phyloP scores from a whole-genome alignment of 208 protist genomes.

The Acanthamoeba royreba region DNA sequence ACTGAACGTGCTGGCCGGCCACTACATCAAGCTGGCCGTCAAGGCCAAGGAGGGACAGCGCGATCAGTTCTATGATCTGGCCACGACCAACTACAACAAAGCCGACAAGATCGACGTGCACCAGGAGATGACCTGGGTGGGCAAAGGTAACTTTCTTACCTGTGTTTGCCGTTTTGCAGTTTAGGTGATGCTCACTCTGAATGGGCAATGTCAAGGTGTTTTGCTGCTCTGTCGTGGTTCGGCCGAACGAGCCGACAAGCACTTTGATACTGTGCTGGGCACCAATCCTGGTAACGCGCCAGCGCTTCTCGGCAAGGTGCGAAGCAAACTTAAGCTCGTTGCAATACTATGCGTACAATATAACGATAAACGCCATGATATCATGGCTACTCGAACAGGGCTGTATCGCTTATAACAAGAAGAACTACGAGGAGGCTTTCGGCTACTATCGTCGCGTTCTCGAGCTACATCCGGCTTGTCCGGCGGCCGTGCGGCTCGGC shows the following conservation, averaged over 20 bases:
- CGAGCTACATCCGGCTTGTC: conserved; percentile 41
- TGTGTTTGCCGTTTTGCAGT: background rate
- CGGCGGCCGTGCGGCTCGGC: conserved; percentile 46
- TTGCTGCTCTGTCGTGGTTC: conserved; percentile 44
- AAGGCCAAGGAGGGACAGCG: conserved; percentile 13
- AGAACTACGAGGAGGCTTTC: conserved; percentile 52
- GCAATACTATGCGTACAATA: background rate
- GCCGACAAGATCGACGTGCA: conserved; percentile 56
- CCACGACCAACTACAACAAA: conserved; percentile 50
- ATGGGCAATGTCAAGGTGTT: background rate
- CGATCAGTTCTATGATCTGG: conserved; percentile 36
- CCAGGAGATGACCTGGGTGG: conserved; percentile 48
- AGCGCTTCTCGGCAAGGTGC: conserved; percentile 21
- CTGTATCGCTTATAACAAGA: conserved; percentile 57
- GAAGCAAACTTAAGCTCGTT: background rate
- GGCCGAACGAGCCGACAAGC: conserved; percentile 28
- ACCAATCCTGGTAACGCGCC: background rate
- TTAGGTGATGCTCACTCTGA: background rate
- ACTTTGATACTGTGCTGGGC: conserved; percentile 44
- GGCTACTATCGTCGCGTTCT: conserved; percentile 51
- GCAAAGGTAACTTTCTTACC: background rate
- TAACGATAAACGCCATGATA: too few relatives aligned
- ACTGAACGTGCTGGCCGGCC: conserved; percentile 53
- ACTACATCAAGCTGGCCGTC: conserved; percentile 48
- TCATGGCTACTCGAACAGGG: too few relatives aligned